Evolutionary conservation across 371 early-diverging fungal species (phyloP), one percentile per base, ranked within the genome.

Genomic region (Mortierella sp.): DNA sequence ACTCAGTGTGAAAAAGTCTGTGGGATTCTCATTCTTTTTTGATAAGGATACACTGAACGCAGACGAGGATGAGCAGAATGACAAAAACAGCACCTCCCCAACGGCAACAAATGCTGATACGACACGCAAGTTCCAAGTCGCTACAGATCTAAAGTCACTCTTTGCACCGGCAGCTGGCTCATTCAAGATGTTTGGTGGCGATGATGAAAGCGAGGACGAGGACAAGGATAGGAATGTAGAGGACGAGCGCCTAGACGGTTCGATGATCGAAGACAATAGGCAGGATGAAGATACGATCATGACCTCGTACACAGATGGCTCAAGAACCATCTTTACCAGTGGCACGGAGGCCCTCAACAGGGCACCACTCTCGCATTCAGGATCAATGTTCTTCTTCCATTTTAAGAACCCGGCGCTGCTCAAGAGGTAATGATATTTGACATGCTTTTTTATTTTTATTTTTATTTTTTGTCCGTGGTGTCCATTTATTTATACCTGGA

Each of bases 131-230:
- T 75, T 68, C 52, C 64, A 75, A 23, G 69, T 75, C 4, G 47
- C 75, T 4, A 32, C 64, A 0, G 64, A 88, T 49, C 64, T 88
- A 48, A 88, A 86, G 60, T 87, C 88, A 15, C 75, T 88, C 27
- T 88, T 88, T 67, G 83, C 85, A 4, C 83, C 76, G 21, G 52
- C 80, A 14, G 78, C 75, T 30, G 79, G 71, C 24, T 72, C 82
- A 6, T 88, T 88, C 54, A 86, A 82, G 37, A 39, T 88, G 28
- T 88, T 88, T 79, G 88, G 87, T 34, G 81, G 65, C 9, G 82
- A 80, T 30, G 72, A 73, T 19, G 75, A 75, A 0, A 68, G 64
- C 15, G 72, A 79, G 21, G 67, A 73, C 3, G 59, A 61, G 0
- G 72, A 63, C 7, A 58, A 55, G 7, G 60, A 55, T 5, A 46